Percentiles rank a stretch among this genome's conserved stretches.
These are phyloP conservation scores for Ophiostoma sp. DNA, from an alignment of 2,329 filamentous ascomycete species.

Conservation along the genomic window DNA sequence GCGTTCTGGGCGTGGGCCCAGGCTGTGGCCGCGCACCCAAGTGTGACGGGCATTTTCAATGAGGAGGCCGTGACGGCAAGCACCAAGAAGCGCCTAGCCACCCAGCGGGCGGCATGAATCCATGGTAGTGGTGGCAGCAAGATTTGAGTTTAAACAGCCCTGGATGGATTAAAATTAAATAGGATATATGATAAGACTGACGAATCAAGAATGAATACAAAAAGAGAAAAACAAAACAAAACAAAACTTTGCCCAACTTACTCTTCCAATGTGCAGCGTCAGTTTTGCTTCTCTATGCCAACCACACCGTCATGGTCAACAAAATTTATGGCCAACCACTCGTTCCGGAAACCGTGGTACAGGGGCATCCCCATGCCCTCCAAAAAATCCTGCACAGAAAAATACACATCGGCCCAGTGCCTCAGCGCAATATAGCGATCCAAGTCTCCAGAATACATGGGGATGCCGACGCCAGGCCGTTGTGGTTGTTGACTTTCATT, in stretches of 20 bases:
- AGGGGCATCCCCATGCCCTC: background rate
- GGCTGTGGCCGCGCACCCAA: slow-evolving; percentile 60
- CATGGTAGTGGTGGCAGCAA: background rate
- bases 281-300: background rate
- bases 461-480: too few species aligned
- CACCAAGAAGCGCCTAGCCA: slow-evolving; percentile 27
- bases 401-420: background rate
- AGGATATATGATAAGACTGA: background rate
- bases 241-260: background rate
- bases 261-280: background rate
- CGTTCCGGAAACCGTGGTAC: too few species aligned
- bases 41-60: slow-evolving; percentile 64
- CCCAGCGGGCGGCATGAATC: slow-evolving; percentile 29
- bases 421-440: background rate
- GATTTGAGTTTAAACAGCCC: background rate
- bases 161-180: background rate
- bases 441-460: background rate
- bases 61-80: slow-evolving; percentile 48
- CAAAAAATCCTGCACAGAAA: background rate
- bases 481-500: too few species aligned
- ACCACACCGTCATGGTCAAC: background rate
- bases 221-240: background rate
- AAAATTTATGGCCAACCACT: background rate
- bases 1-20: slow-evolving; percentile 68
- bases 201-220: slow-evolving; percentile 3